Conservation (phyloP, 306 rosid genomes). For the Lablab purpureus region DNA sequence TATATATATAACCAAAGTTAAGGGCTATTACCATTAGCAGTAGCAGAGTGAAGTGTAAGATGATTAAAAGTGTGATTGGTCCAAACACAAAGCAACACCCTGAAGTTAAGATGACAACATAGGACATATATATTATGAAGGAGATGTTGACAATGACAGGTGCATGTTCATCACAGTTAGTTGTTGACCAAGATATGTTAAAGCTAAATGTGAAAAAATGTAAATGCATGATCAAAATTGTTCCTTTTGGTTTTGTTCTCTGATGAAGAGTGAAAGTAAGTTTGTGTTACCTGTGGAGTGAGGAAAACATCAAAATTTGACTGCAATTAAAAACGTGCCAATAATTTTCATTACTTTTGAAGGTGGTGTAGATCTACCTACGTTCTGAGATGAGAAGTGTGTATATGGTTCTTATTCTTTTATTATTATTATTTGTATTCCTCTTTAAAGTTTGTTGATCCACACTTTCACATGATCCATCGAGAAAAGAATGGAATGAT, state of each 20-base stretch:
- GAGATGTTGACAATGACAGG: constrained; percentile 4
- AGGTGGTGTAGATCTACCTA: constrained; percentile 29
- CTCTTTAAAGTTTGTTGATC: background rate
- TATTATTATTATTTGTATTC: background rate
- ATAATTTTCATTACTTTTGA: constrained; percentile 24
- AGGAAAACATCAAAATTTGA: background rate
- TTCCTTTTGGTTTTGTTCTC: constrained; percentile 15
- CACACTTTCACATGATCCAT: background rate
- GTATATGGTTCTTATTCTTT: background rate
- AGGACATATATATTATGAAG: constrained; percentile 1
- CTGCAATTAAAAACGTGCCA: background rate
- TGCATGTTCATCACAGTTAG: constrained; percentile 21
- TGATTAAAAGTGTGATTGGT: background rate
- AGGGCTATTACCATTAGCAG: constrained; percentile 33
- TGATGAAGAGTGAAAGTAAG: background rate
- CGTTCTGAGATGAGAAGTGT: background rate
- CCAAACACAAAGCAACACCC: constrained; percentile 20
- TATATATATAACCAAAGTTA: constrained; percentile 35
- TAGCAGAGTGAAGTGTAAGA: background rate
- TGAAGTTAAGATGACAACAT: constrained; percentile 6
- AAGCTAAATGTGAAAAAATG: background rate
- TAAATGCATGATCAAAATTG: background rate
- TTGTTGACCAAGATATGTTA: constrained; percentile 30
- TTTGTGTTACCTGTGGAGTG: too few relatives aligned
- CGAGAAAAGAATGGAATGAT: background rate